Evolutionary conservation across 208 protist species (phyloP).

Genomic region (Acanthamoeba triangularis): DNA sequence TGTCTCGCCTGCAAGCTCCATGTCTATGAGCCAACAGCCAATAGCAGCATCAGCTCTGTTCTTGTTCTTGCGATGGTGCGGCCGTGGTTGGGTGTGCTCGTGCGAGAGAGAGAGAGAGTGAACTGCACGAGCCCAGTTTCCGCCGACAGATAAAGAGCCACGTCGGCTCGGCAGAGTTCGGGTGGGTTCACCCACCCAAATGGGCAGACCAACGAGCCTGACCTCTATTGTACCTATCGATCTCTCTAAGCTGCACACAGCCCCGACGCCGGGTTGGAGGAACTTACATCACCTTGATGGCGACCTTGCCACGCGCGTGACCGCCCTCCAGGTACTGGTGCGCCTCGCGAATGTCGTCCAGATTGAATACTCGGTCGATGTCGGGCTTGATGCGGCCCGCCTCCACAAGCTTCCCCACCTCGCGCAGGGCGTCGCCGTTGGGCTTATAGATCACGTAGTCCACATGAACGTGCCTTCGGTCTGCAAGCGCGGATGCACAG

Average conservation of each 20-base stretch:
- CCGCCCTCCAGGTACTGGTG: slow-evolving; percentile 63
- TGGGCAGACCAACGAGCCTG: neutral
- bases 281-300: neutral
- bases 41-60: too few species aligned
- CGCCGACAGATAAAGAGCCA: too few species aligned
- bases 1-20: neutral
- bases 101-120: too few species aligned
- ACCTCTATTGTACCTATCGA: too few species aligned
- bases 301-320: slow-evolving; percentile 54
- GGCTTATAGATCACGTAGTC: slow-evolving; percentile 67
- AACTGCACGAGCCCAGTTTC: too few species aligned
- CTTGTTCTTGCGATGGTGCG: too few species aligned
- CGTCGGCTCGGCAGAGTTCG: too few species aligned
- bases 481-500: neutral
- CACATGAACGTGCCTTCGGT: slow-evolving; percentile 32
- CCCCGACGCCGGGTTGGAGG: too few species aligned
- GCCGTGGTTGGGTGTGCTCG: too few species aligned
- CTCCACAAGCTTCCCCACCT: slow-evolving; percentile 55
- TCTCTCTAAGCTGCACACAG: too few species aligned
- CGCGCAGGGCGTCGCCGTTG: slow-evolving; percentile 37
- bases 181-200: neutral
- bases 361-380: slow-evolving; percentile 15
- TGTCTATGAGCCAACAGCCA: neutral
- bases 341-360: slow-evolving; percentile 16
- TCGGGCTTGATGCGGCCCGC: slow-evolving; percentile 16